Evolutionary conservation across 2,329 filamentous ascomycete species (phyloP), one percentile per base, ranked within the genome.

Genomic region (Zymoseptoria brevis): DNA sequence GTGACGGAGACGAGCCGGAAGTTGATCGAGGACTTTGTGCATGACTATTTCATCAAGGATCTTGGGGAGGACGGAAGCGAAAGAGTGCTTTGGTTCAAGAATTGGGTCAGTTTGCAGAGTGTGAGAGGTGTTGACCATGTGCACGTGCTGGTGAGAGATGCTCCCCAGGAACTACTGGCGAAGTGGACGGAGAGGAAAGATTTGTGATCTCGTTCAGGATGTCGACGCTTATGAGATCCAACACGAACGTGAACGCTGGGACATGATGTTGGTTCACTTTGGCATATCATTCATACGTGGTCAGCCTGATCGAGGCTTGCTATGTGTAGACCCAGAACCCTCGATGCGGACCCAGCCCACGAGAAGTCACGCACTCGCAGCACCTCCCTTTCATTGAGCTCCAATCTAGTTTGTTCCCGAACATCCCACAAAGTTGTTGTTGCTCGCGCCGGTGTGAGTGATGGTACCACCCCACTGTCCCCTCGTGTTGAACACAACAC

Each of bases 351-450:
- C 26, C 26, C 26, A 29, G 26, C 7, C 8, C 26, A 29, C 26
- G 26, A 29, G 26, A 29, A 29, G 26, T 29, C 26, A 29, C 26
- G 2, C 26, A 29, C 26, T 29, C 26, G 4, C 26, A 29, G 26
- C 26, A 29, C 26, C 26, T 29, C 26, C 8, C 26, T 8, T 29
- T 6, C 24, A 26, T 4, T 16, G 11, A n/a, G 2, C 35, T n/a
- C 35, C 35, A 13, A 41, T 60, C 61, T 70, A 73, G 8, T 59
- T 68, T 52, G 72, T 75, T 29, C 75, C 75, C 50, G 70, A 70
- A 71, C 86, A 89, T n/a, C 77, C 80, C 58, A 89, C 84, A 73
- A 89, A 89, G 73, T 81, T 77, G 71, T 88, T 85, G 7, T 84
- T 84, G 55, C 79, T 83, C 19, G 87, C 86, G 26, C 87, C 87